These are phyloP conservation scores for Mycena galopus DNA, from an alignment of 768 basidiomycete genomes.

Conservation along the genomic window DNA sequence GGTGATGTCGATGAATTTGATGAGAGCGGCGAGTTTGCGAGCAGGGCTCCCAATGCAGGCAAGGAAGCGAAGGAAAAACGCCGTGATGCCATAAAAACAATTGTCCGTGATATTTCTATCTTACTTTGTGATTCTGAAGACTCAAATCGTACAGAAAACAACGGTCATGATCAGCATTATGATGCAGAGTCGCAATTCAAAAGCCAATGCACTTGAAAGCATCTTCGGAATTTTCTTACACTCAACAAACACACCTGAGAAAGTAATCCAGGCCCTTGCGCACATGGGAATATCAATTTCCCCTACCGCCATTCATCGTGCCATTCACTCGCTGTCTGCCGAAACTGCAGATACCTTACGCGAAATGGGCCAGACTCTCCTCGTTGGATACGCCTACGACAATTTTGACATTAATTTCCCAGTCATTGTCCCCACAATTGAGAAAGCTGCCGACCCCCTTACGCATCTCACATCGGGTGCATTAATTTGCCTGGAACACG, in stretches of 20 bases:
- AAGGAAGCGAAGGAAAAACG: not conserved
- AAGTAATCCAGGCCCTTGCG: constrained; percentile 44
- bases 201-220: constrained; percentile 37
- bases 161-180: constrained; percentile 20
- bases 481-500: not conserved
- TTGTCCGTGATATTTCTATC: not conserved
- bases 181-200: too few relatives aligned
- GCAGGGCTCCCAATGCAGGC: not conserved
- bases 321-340: constrained; percentile 41
- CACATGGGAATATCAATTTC: constrained; percentile 48
- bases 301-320: constrained; percentile 38
- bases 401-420: not conserved
- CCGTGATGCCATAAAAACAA: not conserved
- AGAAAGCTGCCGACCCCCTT: not conserved
- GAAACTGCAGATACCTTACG: constrained; percentile 30
- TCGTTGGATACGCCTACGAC: not conserved
- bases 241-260: constrained; percentile 41
- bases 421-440: not conserved
- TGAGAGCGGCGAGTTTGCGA: constrained; percentile 2
- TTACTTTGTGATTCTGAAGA: not conserved
- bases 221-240: constrained; percentile 40
- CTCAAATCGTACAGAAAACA: not conserved
- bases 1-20: constrained; percentile 6
- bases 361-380: not conserved
- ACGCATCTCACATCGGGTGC: not conserved